Percentiles rank a stretch among this genome's conserved stretches.
Evolutionary conservation across 108 stramenopile species (phyloP).

Genomic region (Chaetoceros tenuissimus): DNA sequence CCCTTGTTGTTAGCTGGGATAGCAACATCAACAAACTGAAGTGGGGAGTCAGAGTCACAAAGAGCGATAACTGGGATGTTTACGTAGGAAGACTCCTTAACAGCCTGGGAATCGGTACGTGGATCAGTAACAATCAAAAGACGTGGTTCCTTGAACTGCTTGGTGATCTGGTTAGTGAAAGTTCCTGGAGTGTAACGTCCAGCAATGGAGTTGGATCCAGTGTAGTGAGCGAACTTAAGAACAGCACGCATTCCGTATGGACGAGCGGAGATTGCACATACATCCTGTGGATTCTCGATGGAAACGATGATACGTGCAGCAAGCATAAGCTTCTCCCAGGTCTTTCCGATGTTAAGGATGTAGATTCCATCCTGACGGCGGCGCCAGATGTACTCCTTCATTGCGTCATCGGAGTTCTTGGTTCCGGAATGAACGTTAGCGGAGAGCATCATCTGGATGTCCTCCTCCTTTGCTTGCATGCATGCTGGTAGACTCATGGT

Average conservation of each 20-base stretch:
- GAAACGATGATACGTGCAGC: slow-evolving; percentile 99
- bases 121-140: slow-evolving; percentile 99
- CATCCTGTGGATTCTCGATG: slow-evolving; percentile 99
- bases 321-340: slow-evolving; percentile 99
- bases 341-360: slow-evolving; percentile 99
- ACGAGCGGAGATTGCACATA: slow-evolving; percentile 98
- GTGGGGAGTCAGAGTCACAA: slow-evolving; percentile 98
- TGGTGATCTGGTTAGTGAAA: slow-evolving; percentile 99
- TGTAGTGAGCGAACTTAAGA: slow-evolving; percentile 99
- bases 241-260: slow-evolving; percentile 99
- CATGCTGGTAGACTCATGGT: slow-evolving; percentile 43
- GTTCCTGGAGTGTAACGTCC: slow-evolving; percentile 99
- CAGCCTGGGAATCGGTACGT: slow-evolving; percentile 94
- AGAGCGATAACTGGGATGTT: slow-evolving; percentile 99
- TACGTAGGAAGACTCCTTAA: slow-evolving; percentile 95
- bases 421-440: slow-evolving; percentile 99
- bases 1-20: slow-evolving; percentile 99
- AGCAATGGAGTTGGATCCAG: slow-evolving; percentile 94
- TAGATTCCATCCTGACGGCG: slow-evolving; percentile 96
- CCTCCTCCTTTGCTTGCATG: slow-evolving; percentile 93
- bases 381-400: slow-evolving; percentile 99
- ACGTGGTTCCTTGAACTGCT: slow-evolving; percentile 99
- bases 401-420: slow-evolving; percentile 91
- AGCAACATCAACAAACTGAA: slow-evolving; percentile 98
- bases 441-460: slow-evolving; percentile 99